phyloP scores from a whole-genome alignment of 352 stramenopile species.

The Phytophthora palmivora region DNA sequence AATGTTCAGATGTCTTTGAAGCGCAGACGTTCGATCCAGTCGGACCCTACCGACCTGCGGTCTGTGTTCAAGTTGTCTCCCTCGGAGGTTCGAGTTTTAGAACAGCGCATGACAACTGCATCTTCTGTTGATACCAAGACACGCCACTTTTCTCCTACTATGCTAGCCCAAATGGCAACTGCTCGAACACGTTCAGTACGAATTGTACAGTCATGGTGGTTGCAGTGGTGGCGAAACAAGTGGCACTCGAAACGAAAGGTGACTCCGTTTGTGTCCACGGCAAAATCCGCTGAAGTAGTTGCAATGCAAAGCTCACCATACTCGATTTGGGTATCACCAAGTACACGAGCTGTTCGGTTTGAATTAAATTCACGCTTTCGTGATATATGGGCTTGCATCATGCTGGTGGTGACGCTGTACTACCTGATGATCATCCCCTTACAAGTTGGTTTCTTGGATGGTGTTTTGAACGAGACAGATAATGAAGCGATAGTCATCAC shows the following conservation, averaged over 20 bases:
- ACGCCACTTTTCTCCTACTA: slow-evolving; percentile 4
- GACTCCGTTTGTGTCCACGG: slow-evolving; percentile 14
- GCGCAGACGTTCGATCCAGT: slow-evolving; percentile 49
- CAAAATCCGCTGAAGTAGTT: slow-evolving; percentile 3
- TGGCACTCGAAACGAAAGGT: slow-evolving; percentile 17
- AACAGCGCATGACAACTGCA: slow-evolving; percentile 24
- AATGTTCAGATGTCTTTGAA: slow-evolving; percentile 1
- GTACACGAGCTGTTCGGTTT: slow-evolving; percentile 12
- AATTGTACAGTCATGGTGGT: slow-evolving; percentile 2
- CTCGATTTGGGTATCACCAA: slow-evolving; percentile 25
- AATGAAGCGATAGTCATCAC: slow-evolving; percentile 34
- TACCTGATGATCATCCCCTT: slow-evolving; percentile 65
- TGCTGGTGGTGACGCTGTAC: slow-evolving; percentile 65
- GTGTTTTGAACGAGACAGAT: slow-evolving; percentile 43
- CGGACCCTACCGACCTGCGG: slow-evolving; percentile 26
- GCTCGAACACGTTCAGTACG: slow-evolving; percentile 1
- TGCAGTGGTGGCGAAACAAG: slow-evolving; percentile 3
- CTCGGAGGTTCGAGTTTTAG: slow-evolving; percentile 31
- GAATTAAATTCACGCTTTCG: slow-evolving; percentile 48
- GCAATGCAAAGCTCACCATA: slow-evolving; percentile 12
- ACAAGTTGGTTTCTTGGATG: slow-evolving; percentile 65
- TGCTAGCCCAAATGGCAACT: slow-evolving; percentile 3
- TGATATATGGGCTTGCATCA: slow-evolving; percentile 54
- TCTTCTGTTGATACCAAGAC: slow-evolving; percentile 1
- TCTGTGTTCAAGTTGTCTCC: slow-evolving; percentile 33